A percentile compares a stretch with the other conserved stretches of the same genome.
These are phyloP conservation scores for Candida coquimbonensis DNA, from an alignment of 805 yeast genomes.

Conservation along the genomic window DNA sequence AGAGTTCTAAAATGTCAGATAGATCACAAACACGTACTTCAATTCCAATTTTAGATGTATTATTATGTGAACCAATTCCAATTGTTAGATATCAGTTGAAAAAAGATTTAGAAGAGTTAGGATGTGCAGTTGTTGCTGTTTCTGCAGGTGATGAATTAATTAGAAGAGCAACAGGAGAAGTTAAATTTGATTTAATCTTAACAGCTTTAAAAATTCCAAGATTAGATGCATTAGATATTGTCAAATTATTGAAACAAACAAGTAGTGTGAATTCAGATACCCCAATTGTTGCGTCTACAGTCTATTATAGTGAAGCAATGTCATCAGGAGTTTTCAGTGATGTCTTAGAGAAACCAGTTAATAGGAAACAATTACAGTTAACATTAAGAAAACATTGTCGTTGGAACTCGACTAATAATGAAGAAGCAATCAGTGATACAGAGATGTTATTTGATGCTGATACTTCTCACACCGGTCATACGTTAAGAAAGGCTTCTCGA, in stretches of 20 bases:
- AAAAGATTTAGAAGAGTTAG: conserved; percentile 55
- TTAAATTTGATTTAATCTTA: conserved; percentile 76
- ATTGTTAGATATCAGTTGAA: conserved; percentile 65
- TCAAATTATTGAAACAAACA: conserved; percentile 68
- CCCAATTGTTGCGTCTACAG: conserved; percentile 70
- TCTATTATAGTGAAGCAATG: conserved; percentile 62
- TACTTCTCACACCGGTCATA: conserved; percentile 10
- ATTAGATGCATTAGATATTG: conserved; percentile 68
- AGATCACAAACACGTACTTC: conserved; percentile 5
- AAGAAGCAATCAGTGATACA: conserved; percentile 24
- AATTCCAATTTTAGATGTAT: conserved; percentile 47
- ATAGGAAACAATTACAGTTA: conserved; percentile 12
- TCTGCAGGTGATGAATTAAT: conserved; percentile 78
- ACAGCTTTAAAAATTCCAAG: conserved; percentile 66
- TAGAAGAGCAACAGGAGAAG: conserved; percentile 73
- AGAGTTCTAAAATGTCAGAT: conserved; percentile 34
- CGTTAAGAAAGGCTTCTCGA: too few relatives aligned
- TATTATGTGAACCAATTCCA: conserved; percentile 84
- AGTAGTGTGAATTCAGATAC: conserved; percentile 71
- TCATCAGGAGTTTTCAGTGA: conserved; percentile 44
- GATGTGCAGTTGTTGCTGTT: conserved; percentile 75
- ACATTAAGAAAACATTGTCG: conserved; percentile 21
- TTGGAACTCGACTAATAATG: conserved; percentile 17
- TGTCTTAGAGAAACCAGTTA: conserved; percentile 66
- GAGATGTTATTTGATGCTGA: conserved; percentile 29